Base-by-base conservation (phyloP, 148 eudicot species). In the Rhododendron ferrugineum region DNA sequence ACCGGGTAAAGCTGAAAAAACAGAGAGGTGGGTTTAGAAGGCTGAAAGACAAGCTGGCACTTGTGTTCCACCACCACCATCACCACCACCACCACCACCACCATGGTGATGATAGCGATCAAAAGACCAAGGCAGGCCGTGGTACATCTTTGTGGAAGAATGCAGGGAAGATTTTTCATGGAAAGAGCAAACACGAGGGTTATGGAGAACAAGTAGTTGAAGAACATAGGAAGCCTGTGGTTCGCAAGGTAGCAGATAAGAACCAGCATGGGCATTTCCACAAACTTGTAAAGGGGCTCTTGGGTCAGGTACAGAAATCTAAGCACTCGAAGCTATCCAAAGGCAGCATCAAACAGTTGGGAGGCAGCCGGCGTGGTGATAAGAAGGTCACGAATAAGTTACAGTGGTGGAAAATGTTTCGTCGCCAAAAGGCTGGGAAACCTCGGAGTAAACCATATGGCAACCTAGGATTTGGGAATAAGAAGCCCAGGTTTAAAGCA, bases 11-110 rank as follows among this genome's bases (percentile, higher is more conserved):
- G 68, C 89, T 30, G 44, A 83, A 79, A 22, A 85, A 68, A 73
- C 50, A 50, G 22, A 76, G 13, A 26, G 93, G 96, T 20, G 79
- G 87, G 34, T 88, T 91, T 47, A 92, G 85, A 85, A 91, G 88
- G 80, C 46, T 95, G 22, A 87, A 92, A 89, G 91, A 88, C 86
- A 92, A 89, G 88, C 58, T 95, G 66, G 93, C 95, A 37, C 86
- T 90, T 87, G 88, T 95, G 20, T 90, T 95, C 85, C 96, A 95
- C 87, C 94, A 91, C 85, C 98, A 92, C 78, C 95, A 92, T 46
- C 96, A 92, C 60, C 95, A 94, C 86, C 96, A 92, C 85, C 95
- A 92, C 80, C 88, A 93, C 26, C 84, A 88, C 30, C 86, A 80
- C 23, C 66, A 74, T 26, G 83, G 73, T 78, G 81, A 73, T 84